Base-by-base conservation (phyloP, 768 basidiomycete genomes). In the Pleurotus salmoneostramineus region DNA sequence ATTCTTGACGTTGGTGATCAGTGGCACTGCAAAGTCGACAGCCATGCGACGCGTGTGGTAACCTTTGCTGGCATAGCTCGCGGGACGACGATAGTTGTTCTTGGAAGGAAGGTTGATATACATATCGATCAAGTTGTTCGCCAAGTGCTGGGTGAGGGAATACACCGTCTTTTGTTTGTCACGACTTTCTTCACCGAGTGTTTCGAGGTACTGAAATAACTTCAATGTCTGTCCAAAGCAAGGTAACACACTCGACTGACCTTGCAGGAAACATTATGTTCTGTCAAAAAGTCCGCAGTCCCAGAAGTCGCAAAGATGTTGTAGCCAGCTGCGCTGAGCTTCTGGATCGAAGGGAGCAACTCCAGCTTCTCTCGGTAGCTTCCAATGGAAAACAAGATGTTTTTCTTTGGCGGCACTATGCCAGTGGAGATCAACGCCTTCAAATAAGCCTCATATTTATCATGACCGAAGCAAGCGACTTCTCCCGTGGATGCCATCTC, bases 401-500 rank as follows among this genome's bases (percentile, higher is more conserved):
- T 99, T 81, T 98, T 97, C 81, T 96, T 92, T 32, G 97, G 97
- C 1, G 84, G 87, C 35, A 88, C 83, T 65, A 98, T 98, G 31
- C 97, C 97, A 2, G 96, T 97, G 27, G 97, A 95, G 60, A 98
- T 91, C 58, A 98, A 79, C 1, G 93, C 95, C 76, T 99, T 99
- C 67, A 98, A 79, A 71, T 98, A 99, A 4, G 97, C 97, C 69
- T 99, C 97, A 69, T 96, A 98, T 74, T 95, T 97, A 77, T 99
- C 91, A 62, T 81, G 87, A 5, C 97, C 97, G 71, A 99, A 99
- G 75, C 96, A 98, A 14, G 97, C 97, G 27, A 99, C 97, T 70
- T 99, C 97, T 58, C 97, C 97, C 0, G 96, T 99, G 14, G 97
- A 98, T 12, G 97, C 97, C 97, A 99, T 99, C 77, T 99, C 97